A percentile compares a stretch with the other conserved stretches of the same genome.
Conservation (phyloP, 192 early-diverging fungal genomes). For the Umbelopsis vinacea region DNA sequence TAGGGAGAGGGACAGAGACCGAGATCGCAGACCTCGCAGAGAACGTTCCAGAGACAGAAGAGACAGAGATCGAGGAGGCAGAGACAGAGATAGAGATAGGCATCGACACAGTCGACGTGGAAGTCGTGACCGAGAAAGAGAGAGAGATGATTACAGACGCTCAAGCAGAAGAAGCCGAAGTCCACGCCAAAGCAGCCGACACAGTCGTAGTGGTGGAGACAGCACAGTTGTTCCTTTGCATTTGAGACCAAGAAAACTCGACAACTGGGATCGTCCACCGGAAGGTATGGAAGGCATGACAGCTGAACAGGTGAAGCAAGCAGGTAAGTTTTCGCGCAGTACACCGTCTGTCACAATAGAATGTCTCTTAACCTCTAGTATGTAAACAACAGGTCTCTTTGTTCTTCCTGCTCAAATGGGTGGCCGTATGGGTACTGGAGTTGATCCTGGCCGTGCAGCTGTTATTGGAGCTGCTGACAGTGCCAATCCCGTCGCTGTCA, state of each 20-base stretch:
- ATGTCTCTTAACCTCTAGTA: not conserved
- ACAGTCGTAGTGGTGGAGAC: slow-evolving; percentile 37
- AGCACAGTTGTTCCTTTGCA: slow-evolving; percentile 74
- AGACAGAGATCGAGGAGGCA: slow-evolving; percentile 42
- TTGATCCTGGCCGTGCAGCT: slow-evolving; percentile 58
- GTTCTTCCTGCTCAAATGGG: slow-evolving; percentile 20
- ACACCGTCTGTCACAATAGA: not conserved
- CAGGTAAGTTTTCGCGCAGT: slow-evolving; percentile 50
- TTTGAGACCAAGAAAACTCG: slow-evolving; percentile 75
- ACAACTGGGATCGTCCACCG: slow-evolving; percentile 93
- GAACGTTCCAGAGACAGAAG: slow-evolving; percentile 39
- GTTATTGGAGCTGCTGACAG: slow-evolving; percentile 53
- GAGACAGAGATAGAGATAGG: slow-evolving; percentile 40
- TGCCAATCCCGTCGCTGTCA: slow-evolving; percentile 53
- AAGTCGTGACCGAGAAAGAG: slow-evolving; percentile 42
- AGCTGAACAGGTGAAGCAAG: slow-evolving; percentile 85
- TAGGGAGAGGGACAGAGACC: slow-evolving; percentile 55
- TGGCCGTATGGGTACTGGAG: slow-evolving; percentile 33
- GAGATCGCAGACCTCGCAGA: slow-evolving; percentile 48
- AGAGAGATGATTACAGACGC: slow-evolving; percentile 38
- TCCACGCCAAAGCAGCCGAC: slow-evolving; percentile 27
- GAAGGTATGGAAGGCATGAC: slow-evolving; percentile 86
- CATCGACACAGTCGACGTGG: slow-evolving; percentile 30
- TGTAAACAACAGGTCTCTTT: slow-evolving; percentile 1
- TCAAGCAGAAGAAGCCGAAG: slow-evolving; percentile 54